These are phyloP conservation scores for Telopea speciosissima DNA, from an alignment of 177 flowering plant species.

Conservation along the genomic window DNA sequence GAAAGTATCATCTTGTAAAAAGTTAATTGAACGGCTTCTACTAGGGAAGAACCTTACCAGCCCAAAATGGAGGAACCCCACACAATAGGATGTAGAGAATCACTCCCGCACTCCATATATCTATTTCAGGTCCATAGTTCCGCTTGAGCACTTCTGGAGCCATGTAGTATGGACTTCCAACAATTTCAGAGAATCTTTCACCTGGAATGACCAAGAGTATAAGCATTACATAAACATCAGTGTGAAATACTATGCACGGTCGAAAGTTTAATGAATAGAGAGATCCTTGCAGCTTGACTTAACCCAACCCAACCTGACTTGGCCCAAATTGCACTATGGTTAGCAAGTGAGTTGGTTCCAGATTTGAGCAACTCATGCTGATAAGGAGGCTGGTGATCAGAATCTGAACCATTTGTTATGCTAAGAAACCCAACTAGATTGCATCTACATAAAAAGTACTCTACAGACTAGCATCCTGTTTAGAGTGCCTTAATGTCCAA, in stretches of 20 bases:
- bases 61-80: constrained; percentile 99
- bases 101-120: constrained; percentile 99
- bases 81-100: constrained; percentile 86
- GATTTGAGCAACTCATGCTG: too few relatives aligned
- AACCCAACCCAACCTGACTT: too few relatives aligned
- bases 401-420: too few relatives aligned
- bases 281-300: not conserved
- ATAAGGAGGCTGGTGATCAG: too few relatives aligned
- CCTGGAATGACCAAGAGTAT: constrained; percentile 25
- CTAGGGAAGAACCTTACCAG: constrained; percentile 46
- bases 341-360: too few relatives aligned
- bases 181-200: constrained; percentile 90
- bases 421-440: too few relatives aligned
- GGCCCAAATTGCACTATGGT: too few relatives aligned
- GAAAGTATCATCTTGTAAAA: not conserved
- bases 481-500: too few relatives aligned
- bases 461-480: too few relatives aligned
- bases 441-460: too few relatives aligned
- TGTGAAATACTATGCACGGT: not conserved
- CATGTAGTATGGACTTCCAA: constrained; percentile 98
- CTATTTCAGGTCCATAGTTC: constrained; percentile 94
- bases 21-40: not conserved
- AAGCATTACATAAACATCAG: not conserved
- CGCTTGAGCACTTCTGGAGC: constrained; percentile 96
- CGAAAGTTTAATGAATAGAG: not conserved